A percentile compares a stretch with the other conserved stretches of the same genome.
phyloP scores from a whole-genome alignment of 1,284 basidiomycete species.

The Peniophora sp. region DNA sequence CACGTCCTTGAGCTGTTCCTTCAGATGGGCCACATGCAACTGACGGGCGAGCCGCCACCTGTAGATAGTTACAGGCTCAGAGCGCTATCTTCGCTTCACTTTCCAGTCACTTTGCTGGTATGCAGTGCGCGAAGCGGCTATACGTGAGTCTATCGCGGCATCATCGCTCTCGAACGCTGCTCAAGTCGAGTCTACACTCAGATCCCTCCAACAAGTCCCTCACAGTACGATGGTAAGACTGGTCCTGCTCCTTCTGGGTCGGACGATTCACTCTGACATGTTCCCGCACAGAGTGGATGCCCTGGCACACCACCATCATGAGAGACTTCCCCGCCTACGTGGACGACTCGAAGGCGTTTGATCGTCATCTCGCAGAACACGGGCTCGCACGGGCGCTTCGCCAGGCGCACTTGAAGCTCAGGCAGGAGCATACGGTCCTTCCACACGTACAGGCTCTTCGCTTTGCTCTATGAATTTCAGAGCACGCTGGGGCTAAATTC shows the following conservation, averaged over 20 bases:
- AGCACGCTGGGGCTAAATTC: no score
- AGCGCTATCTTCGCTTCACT: background rate
- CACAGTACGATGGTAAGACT: no score
- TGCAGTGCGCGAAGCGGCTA: no score
- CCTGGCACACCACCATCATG: background rate
- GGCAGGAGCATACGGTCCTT: constrained; percentile 8
- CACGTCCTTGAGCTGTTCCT: constrained; percentile 5
- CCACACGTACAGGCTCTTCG: constrained; percentile 7
- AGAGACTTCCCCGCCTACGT: constrained; percentile 12
- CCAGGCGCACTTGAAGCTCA: constrained; percentile 12
- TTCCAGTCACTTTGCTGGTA: background rate
- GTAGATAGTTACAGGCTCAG: background rate
- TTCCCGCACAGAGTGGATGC: no score
- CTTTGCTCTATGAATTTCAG: background rate
- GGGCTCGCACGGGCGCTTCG: constrained; percentile 10
- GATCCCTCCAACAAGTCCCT: no score
- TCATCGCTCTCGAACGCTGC: no score
- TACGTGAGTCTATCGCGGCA: no score
- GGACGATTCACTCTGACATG: no score
- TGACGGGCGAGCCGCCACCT: background rate
- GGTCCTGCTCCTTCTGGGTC: no score
- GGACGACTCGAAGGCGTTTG: constrained; percentile 20
- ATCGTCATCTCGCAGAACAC: constrained; percentile 15
- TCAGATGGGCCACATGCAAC: background rate
- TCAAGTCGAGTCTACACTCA: no score